Base-by-base conservation (phyloP, 2,329 filamentous ascomycete genomes). In the Arthrobotrys conoides region DNA sequence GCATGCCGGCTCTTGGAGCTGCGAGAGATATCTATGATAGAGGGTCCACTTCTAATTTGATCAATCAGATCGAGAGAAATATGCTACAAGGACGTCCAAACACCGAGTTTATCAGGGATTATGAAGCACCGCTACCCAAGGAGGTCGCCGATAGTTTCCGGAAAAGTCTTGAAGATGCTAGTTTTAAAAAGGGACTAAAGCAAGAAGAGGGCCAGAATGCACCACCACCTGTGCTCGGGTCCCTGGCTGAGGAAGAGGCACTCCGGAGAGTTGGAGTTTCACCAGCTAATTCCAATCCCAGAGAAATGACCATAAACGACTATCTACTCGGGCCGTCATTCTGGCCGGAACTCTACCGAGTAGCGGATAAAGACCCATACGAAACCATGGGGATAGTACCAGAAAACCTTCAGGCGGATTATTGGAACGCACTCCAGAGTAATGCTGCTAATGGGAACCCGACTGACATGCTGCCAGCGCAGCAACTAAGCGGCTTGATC, bases 281-380 rank as follows among this genome's bases (percentile, higher is more conserved):
- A 36, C 3, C 44, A 33, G 49, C 16, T 1, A 30, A 30, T 12
- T 6, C 3, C 4, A 33, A 33, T 22, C 3, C 18, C 3, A 9
- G 6, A 38, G 46, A 46, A 1, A 20, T 46, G 16, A 46, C 30
- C 8, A 38, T 48, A 30, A 36, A 65, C 0, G 49, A 66, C 36
- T n/a, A 49, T 18, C 48, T 72, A 5, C 24, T 72, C 1, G 24
- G 38, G 9, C 69, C 48, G 16, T 72, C 69, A 12, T 72, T 72
- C 59, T 67, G 46, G 24, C 10, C 61, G 5, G 20, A 59, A n/a
- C 22, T 67, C 9, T 73, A 59, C 63, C n/a, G 16, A 12, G 18
- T 61, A 18, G 18, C 18, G 12, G 33, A 38, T 20, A 36, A 30
- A 22, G 36, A 72, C 30, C 59, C 59, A n/a, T 72, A 64, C 18